These are phyloP conservation scores for Pilaira anomala DNA, from an alignment of 192 early-diverging fungal species.

Conservation along the genomic window DNA sequence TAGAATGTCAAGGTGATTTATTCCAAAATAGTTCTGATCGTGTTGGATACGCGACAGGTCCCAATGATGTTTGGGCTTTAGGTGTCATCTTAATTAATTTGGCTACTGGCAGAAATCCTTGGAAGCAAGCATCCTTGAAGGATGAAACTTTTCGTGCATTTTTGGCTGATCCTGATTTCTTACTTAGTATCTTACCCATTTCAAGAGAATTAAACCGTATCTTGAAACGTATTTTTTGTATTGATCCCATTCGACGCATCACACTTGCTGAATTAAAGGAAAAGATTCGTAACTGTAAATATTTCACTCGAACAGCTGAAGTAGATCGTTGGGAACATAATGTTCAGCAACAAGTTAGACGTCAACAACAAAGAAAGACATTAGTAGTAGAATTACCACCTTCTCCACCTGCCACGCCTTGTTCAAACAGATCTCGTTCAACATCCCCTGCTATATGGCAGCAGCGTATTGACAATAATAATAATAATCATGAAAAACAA, in stretches of 20 bases:
- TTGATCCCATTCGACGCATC: constrained; percentile 60
- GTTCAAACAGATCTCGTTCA: constrained; percentile 9
- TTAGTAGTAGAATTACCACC: constrained; percentile 6
- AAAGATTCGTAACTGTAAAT: constrained; percentile 39
- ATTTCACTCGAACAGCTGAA: constrained; percentile 37
- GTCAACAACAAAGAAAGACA: neutral
- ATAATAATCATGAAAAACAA: neutral
- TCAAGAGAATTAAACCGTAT: constrained; percentile 64
- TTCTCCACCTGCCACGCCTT: constrained; percentile 20
- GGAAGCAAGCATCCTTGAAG: constrained; percentile 66
- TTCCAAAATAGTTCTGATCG: constrained; percentile 17
- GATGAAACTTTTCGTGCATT: constrained; percentile 80
- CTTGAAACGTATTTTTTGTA: constrained; percentile 67
- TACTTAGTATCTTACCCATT: constrained; percentile 64
- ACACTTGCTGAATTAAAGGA: constrained; percentile 36
- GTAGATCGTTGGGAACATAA: constrained; percentile 6
- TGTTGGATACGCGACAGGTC: constrained; percentile 56
- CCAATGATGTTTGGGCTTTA: constrained; percentile 86
- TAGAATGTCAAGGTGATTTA: constrained; percentile 67
- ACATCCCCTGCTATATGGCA: constrained; percentile 19
- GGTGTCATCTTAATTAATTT: constrained; percentile 90
- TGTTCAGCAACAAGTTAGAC: neutral
- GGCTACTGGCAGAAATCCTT: constrained; percentile 79
- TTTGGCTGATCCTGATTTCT: constrained; percentile 55
- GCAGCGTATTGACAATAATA: neutral